These are phyloP conservation scores for Hypoxylon crocopeplum DNA, from an alignment of 495 filamentous ascomycete species.

Conservation along the genomic window DNA sequence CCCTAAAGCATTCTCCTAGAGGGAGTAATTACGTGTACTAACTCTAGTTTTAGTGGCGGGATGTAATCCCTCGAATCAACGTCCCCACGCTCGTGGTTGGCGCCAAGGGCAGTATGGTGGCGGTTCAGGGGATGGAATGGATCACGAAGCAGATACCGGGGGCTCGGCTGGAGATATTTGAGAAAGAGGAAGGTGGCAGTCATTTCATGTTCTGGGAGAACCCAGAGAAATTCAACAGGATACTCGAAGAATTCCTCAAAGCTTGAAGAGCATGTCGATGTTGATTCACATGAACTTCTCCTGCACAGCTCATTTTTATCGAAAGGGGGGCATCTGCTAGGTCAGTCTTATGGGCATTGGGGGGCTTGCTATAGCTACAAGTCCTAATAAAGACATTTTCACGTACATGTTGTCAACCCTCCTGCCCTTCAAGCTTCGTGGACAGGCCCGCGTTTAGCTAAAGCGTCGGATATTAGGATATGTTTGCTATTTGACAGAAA, in stretches of 20 bases:
- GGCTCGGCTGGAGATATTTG: slow-evolving; percentile 14
- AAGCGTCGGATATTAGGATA: too few relatives aligned
- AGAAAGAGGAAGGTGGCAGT: slow-evolving; percentile 27
- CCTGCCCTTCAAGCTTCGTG: too few relatives aligned
- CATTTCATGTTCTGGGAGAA: slow-evolving; percentile 38
- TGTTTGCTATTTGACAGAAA: too few relatives aligned
- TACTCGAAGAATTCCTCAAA: slow-evolving; percentile 30
- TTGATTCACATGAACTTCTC: neutral
- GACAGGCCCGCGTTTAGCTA: too few relatives aligned
- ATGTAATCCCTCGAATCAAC: slow-evolving; percentile 30
- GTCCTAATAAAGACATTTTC: too few relatives aligned
- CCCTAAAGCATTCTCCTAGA: too few relatives aligned
- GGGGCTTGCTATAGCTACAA: too few relatives aligned
- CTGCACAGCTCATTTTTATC: too few relatives aligned
- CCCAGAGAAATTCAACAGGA: slow-evolving; percentile 33
- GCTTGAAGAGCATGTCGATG: neutral
- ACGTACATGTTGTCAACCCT: too few relatives aligned
- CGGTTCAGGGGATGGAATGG: slow-evolving; percentile 7
- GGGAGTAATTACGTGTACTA: too few relatives aligned
- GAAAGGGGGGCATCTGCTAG: too few relatives aligned
- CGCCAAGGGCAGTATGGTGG: slow-evolving; percentile 6
- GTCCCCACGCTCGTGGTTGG: slow-evolving; percentile 25
- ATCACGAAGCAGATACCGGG: slow-evolving; percentile 21
- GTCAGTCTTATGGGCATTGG: too few relatives aligned
- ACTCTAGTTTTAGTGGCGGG: slow-evolving; percentile 2